Percentiles rank a stretch among this genome's conserved stretches.
These are phyloP conservation scores for Coemansia sp. DNA, from an alignment of 371 early-diverging fungal genomes.

Conservation along the genomic window DNA sequence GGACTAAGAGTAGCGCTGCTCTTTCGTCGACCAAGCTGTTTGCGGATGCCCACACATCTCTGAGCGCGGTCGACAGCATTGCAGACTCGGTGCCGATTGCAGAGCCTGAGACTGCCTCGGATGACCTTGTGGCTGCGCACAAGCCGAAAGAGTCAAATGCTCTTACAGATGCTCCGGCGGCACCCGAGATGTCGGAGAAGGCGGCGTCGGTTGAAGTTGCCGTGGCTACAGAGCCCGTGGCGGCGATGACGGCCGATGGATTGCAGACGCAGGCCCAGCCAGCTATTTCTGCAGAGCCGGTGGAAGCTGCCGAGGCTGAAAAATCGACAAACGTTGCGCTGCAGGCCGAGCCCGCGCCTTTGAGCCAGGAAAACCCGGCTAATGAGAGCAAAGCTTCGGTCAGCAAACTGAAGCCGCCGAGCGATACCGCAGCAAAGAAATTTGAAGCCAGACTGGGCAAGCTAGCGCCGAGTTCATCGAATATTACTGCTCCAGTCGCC, in stretches of 20 bases:
- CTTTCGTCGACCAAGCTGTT: conserved; percentile 25
- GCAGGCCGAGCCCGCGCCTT: neutral
- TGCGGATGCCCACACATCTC: neutral
- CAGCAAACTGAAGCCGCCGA: neutral
- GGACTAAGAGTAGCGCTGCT: neutral
- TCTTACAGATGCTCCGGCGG: neutral
- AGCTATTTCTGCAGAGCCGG: neutral
- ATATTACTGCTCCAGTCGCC: neutral
- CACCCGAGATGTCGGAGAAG: neutral
- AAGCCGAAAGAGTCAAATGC: neutral
- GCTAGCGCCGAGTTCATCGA: neutral
- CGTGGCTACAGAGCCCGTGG: neutral
- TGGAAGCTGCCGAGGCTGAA: neutral
- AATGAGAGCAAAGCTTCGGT: neutral
- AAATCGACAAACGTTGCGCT: neutral
- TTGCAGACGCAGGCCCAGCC: too few species aligned
- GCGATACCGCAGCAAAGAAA: neutral
- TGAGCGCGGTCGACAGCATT: neutral
- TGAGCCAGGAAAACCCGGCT: neutral
- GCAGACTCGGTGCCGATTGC: conserved; percentile 17
- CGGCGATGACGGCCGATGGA: neutral
- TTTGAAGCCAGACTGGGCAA: neutral
- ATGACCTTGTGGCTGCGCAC: neutral
- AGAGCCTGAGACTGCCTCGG: neutral
- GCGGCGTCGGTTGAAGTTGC: neutral